Conservation (phyloP, 306 rosid species). For the Cicer arietinum region DNA sequence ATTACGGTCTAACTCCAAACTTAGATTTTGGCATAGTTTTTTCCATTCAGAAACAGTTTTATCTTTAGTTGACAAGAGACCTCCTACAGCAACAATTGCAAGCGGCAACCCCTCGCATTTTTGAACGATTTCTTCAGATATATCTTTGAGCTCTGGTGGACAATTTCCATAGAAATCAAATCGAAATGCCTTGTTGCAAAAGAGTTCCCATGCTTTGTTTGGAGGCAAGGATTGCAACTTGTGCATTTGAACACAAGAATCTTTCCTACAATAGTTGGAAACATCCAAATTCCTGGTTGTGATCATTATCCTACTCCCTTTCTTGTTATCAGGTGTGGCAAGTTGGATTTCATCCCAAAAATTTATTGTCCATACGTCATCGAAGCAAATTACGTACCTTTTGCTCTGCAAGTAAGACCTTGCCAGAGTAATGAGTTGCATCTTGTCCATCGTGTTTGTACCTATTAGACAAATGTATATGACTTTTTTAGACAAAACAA, state of each 20-base stretch:
- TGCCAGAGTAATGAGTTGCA: neutral
- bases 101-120: neutral
- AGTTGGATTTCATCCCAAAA: conserved; percentile 5
- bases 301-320: conserved; percentile 13
- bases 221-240: neutral
- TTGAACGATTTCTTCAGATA: neutral
- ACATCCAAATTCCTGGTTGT: conserved; percentile 18
- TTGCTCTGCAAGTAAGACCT: neutral
- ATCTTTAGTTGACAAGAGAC: conserved; percentile 17
- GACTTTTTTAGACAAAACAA: neutral
- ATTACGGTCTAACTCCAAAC: neutral
- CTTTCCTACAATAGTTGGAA: conserved; percentile 28
- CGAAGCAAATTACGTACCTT: conserved; percentile 6
- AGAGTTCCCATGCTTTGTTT: conserved; percentile 24
- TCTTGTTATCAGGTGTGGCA: neutral
- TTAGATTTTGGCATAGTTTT: conserved; percentile 8
- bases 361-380: conserved; percentile 15
- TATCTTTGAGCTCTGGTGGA: neutral
- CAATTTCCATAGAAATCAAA: neutral
- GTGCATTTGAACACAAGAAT: conserved; percentile 6
- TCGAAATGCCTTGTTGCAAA: conserved; percentile 1
- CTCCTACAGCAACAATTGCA: neutral
- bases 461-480: neutral
- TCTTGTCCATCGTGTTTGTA: neutral
- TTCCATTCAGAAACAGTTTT: conserved; percentile 5